These are phyloP conservation scores for Allomyces arbusculus DNA, from an alignment of 192 early-diverging fungal genomes.

Conservation along the genomic window DNA sequence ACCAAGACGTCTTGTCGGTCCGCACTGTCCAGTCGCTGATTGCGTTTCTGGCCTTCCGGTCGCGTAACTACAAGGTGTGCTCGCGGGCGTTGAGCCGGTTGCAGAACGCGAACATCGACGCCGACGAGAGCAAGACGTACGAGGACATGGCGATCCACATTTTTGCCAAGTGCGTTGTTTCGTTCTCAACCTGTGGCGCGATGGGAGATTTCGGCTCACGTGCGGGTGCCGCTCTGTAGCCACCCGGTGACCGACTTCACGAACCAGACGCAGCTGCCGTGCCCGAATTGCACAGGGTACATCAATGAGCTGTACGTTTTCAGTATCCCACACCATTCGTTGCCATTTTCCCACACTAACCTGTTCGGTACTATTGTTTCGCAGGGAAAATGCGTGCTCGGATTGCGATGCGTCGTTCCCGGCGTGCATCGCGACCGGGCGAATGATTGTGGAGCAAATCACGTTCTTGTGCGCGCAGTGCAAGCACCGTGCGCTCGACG, in stretches of 20 bases:
- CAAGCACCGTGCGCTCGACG: conserved; percentile 36
- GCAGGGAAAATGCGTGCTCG: conserved; percentile 20
- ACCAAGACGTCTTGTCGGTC: conserved; percentile 27
- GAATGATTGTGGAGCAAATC: conserved; percentile 28
- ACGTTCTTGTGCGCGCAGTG: conserved; percentile 42
- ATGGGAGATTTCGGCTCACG: neutral
- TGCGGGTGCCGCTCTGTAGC: neutral
- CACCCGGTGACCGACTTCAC: conserved; percentile 8
- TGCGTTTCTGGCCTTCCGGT: conserved; percentile 24
- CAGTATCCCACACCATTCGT: too few relatives aligned
- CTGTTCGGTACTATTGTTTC: too few relatives aligned
- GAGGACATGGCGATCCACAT: conserved; percentile 28
- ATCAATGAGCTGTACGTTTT: conserved; percentile 13
- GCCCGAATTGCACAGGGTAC: conserved; percentile 12
- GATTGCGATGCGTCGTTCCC: conserved; percentile 28
- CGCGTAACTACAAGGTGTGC: conserved; percentile 22
- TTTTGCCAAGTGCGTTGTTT: conserved; percentile 20
- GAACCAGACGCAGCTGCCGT: conserved; percentile 10
- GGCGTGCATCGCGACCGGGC: conserved; percentile 31
- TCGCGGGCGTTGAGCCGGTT: conserved; percentile 31
- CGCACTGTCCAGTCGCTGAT: conserved; percentile 21
- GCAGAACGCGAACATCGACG: conserved; percentile 14
- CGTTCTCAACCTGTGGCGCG: neutral
- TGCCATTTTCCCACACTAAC: too few relatives aligned
- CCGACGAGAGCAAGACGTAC: conserved; percentile 15